Conservation (phyloP, 768 basidiomycete genomes). For the Calocybe cyanea region DNA sequence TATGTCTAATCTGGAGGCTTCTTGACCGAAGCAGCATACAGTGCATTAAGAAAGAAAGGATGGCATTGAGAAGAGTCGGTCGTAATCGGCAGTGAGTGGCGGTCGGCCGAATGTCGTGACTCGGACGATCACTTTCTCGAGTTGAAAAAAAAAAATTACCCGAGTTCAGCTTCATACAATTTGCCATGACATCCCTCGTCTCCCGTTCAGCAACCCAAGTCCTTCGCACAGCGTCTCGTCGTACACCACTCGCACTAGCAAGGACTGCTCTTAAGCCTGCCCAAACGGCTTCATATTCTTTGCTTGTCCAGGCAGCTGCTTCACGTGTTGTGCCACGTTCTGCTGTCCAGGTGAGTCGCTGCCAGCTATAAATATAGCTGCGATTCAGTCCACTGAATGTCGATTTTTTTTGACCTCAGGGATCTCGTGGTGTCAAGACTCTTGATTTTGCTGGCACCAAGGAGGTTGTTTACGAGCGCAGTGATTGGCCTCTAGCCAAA, state of each 20-base stretch:
- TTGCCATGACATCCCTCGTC: constrained; percentile 62
- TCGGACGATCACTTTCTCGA: constrained; percentile 2
- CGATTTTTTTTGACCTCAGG: constrained; percentile 26
- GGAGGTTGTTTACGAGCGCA: constrained; percentile 92
- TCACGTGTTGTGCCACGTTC: constrained; percentile 33
- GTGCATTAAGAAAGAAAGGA: too few species aligned
- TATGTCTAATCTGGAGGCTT: too few species aligned
- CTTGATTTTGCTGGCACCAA: constrained; percentile 95
- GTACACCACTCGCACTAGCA: constrained; percentile 49
- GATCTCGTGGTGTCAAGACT: constrained; percentile 83
- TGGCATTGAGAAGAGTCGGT: too few species aligned
- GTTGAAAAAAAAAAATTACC: constrained; percentile 17
- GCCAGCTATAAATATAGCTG: background rate
- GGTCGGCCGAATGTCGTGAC: constrained; percentile 34
- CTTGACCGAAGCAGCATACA: too few species aligned
- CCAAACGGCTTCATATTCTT: constrained; percentile 64
- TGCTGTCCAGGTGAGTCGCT: constrained; percentile 28
- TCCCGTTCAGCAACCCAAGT: constrained; percentile 61
- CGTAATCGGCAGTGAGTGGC: too few species aligned
- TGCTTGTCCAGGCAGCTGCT: constrained; percentile 50
- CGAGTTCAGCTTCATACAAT: constrained; percentile 11
- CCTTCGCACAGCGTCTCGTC: constrained; percentile 64
- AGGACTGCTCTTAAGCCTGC: constrained; percentile 36
- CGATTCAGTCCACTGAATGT: constrained; percentile 7
- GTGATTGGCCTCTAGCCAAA: constrained; percentile 97